Conservation (phyloP, 306 rosid species). For the cucumber (Cucumis sativus) region Cucumber_9930_V3 NC_026660.2:3054001-3054500, state of each 20-base stretch:
- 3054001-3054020: not conserved
- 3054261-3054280: conserved; percentile 36
- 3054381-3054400: not conserved
- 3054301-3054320: not conserved
- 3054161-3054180: conserved; percentile 40
- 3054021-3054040: conserved; percentile 1
- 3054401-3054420: no score
- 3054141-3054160: not conserved
- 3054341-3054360: not conserved
- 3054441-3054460: not conserved
- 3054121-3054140: not conserved
- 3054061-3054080: not conserved
- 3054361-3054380: not conserved
- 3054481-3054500: not conserved
- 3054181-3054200: conserved; percentile 77
- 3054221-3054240: conserved; percentile 92
- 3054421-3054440: not conserved
- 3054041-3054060: not conserved
- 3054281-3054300: conserved; percentile 18
- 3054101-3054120: not conserved
- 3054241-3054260: conserved; percentile 63
- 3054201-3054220: conserved; percentile 79
- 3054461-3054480: not conserved
- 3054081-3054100: not conserved
- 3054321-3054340: not conserved